Base-by-base conservation (phyloP, 805 yeast species). In the Zygoascus tannicola region DNA sequence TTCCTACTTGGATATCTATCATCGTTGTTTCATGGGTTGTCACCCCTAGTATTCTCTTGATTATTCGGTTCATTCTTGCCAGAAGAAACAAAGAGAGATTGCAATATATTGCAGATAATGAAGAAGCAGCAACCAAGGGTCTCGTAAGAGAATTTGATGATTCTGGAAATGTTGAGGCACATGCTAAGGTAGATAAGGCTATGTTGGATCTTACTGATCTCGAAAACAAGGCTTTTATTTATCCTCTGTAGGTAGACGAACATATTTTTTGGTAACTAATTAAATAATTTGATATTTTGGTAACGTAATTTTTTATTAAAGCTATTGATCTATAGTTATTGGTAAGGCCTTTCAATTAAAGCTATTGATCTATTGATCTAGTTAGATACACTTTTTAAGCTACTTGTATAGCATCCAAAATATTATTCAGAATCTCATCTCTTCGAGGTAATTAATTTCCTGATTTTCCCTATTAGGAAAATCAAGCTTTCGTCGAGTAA, bases 161-260 rank as follows among this genome's bases (percentile, higher is more conserved):
- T 4, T 26, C 32, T 39, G 42, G 42, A 3, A 18, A 30, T 14
- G 21, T 16, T 16, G 33, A 50, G 55, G 21, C 60, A 55, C 18
- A 39, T 51, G 14, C 48, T 46, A 4, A 57, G 8, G 66, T 67
- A 23, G 63, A 70, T 46, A 47, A 65, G 34, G 75, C 76, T 1
- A 60, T 66, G 49, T 56, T 74, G 44, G 81, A 75, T 56, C 55
- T 74, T 32, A 76, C 81, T 3, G 80, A 76, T 52, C 54, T 68
- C 22, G 76, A 76, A 48, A 75, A 74, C 52, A 60, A 69, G 50
- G 55, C 63, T 16, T 76, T 74, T 47, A 71, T 75, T 20, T 76
- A 76, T 47, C 78, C 79, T 12, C 51, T 71, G 35, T 67, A 40
- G 35, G 52, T 38, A 18, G 7, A 35, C 10, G 19, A 33, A 8